Evolutionary conservation across 495 filamentous ascomycete species (phyloP), one percentile per base, ranked within the genome.

Genomic region (Aspergillus taichungensis): DNA sequence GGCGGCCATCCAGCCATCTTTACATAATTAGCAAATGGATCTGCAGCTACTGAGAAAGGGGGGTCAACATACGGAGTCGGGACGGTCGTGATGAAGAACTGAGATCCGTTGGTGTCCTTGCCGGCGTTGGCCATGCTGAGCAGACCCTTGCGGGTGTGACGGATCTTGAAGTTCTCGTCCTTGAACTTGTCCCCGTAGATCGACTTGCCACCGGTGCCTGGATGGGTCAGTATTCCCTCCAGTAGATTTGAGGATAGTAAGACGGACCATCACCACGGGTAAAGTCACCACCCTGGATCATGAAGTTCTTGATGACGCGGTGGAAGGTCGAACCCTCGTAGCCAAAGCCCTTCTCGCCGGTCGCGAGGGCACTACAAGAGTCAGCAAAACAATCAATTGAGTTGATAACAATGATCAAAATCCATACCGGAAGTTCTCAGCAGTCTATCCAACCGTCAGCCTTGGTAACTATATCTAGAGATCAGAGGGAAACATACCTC

Each of bases 131-230:
- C 92, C 90, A 95, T 96, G 71, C 78, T 82, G 45, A 84, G 67
- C 40, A 76, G 66, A 29, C 82, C 82, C 51, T 76, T 75, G 59
- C 77, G 77, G 67, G 63, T 80, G 69, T 84, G 81, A 79, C 94
- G 94, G 47, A 98, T 78, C 84, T 97, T 98, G 81, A 98, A 98
- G 84, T 97, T 98, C 85, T 98, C 92, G 68, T 98, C 92, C 42
- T 77, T 59, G 70, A 97, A 98, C 73, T 91, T 95, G 51, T 82
- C 77, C 55, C 92, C 92, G 66, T 97, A 98, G 72, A 98, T 85
- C 36, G 89, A 95, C 79, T 95, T 96, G 57, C 92, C 92, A 64
- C 92, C 92, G 61, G 90, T 96, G 58, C 90, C 76, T 78, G 40
- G 2, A 24, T 43, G 3, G 3, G 30, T 51, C 11, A 51, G 49